Conservation (phyloP, 805 yeast genomes). For the Scheffersomyces lignosus region DNA sequence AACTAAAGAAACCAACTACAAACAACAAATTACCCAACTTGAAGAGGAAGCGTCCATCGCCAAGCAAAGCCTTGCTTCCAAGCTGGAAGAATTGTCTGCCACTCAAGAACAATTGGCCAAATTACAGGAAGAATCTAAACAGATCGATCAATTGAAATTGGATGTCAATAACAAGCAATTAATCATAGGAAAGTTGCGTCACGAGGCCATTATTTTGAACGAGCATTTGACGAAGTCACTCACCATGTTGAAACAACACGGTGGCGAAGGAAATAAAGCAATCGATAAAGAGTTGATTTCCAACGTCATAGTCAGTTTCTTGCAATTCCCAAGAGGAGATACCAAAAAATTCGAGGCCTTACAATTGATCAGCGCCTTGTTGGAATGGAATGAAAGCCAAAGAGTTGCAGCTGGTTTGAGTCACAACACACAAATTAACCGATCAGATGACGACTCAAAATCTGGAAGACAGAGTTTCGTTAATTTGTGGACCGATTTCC, state of each 20-base stretch:
- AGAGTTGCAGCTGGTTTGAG: slow-evolving; percentile 73
- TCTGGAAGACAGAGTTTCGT: slow-evolving; percentile 57
- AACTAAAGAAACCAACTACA: slow-evolving; percentile 5
- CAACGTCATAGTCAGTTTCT: slow-evolving; percentile 79
- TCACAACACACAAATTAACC: slow-evolving; percentile 21
- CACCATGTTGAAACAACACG: slow-evolving; percentile 75
- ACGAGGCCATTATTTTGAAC: slow-evolving; percentile 89
- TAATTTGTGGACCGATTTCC: slow-evolving; percentile 75
- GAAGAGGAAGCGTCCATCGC: slow-evolving; percentile 22
- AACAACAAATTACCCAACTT: slow-evolving; percentile 24
- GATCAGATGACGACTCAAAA: slow-evolving; percentile 16
- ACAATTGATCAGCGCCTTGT: slow-evolving; percentile 74
- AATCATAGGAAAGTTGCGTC: slow-evolving; percentile 85
- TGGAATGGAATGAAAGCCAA: slow-evolving; percentile 86
- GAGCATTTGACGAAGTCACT: slow-evolving; percentile 95
- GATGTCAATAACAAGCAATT: slow-evolving; percentile 62
- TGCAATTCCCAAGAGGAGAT: slow-evolving; percentile 88
- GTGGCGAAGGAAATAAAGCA: slow-evolving; percentile 57
- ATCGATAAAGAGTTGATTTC: slow-evolving; percentile 89
- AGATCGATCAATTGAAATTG: slow-evolving; percentile 53
- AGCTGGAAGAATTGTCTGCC: slow-evolving; percentile 11
- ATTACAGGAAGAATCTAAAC: slow-evolving; percentile 17
- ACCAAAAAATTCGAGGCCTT: slow-evolving; percentile 92
- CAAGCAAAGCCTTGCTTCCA: slow-evolving; percentile 1
- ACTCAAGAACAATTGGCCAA: slow-evolving; percentile 8